These are phyloP conservation scores for Hortaea werneckii DNA, from an alignment of 2,329 filamentous ascomycete species.

Conservation along the genomic window DNA sequence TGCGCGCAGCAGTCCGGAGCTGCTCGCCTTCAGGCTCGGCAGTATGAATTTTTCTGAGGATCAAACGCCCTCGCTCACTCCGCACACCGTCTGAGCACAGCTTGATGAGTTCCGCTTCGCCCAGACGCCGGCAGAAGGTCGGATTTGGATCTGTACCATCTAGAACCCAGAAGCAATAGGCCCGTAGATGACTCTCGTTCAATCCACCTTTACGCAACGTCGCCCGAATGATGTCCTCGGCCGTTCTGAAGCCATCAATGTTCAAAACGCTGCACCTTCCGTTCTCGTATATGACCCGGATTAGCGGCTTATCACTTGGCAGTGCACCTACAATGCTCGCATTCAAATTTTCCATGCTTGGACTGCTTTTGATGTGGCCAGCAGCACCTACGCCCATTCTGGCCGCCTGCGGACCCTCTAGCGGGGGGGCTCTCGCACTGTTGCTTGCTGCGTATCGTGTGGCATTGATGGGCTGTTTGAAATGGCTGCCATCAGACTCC, in stretches of 20 bases:
- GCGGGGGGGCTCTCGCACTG: conserved; percentile 41
- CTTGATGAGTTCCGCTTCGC: conserved; percentile 79
- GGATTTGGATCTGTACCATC: conserved; percentile 77
- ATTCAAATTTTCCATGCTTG: conserved; percentile 74
- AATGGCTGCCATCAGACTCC: conserved; percentile 42
- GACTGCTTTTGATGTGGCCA: conserved; percentile 66
- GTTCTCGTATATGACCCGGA: conserved; percentile 84
- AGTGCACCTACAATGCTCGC: conserved; percentile 59
- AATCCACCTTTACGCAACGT: conserved; percentile 81
- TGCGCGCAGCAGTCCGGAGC: conserved; percentile 74
- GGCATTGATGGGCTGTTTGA: conserved; percentile 41
- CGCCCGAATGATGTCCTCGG: conserved; percentile 84
- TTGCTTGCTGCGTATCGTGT: conserved; percentile 16
- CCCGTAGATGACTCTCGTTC: conserved; percentile 81
- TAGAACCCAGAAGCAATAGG: conserved; percentile 94
- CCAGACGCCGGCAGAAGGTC: conserved; percentile 67
- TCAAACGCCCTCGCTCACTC: conserved; percentile 80
- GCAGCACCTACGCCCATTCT: conserved; percentile 38
- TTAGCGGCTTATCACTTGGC: conserved; percentile 77
- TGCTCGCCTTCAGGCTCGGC: conserved; percentile 83
- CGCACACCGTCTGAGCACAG: conserved; percentile 80
- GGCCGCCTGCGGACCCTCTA: conserved; percentile 52
- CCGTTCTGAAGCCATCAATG: conserved; percentile 80
- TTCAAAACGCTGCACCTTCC: conserved; percentile 90
- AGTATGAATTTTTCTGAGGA: conserved; percentile 82